phyloP scores from a whole-genome alignment of 331 rosid species.

The Telfairia occidentalis region DNA sequence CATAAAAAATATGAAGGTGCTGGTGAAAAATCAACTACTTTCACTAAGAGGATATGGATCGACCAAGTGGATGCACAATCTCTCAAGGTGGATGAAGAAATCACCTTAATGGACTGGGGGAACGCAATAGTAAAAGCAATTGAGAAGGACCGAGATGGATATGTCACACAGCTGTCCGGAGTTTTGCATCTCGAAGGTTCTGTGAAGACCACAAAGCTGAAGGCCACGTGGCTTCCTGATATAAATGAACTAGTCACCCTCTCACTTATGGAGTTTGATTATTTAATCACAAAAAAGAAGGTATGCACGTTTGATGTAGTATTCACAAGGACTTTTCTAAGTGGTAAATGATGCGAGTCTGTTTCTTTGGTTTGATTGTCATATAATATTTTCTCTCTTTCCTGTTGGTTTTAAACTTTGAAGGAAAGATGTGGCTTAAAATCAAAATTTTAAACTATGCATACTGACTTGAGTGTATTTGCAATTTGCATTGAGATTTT shows the following conservation, averaged over 20 bases:
- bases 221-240: conserved; percentile 90
- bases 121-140: conserved; percentile 70
- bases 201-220: conserved; percentile 81
- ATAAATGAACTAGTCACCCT: conserved; percentile 61
- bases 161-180: conserved; percentile 52
- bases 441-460: background rate
- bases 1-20: conserved; percentile 89
- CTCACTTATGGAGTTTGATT: conserved; percentile 69
- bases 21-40: conserved; percentile 74
- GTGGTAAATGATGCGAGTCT: background rate
- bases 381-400: background rate
- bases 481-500: background rate
- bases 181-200: conserved; percentile 90
- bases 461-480: background rate
- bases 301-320: conserved; percentile 26
- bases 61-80: conserved; percentile 65
- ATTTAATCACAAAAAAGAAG: conserved; percentile 89
- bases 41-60: conserved; percentile 53
- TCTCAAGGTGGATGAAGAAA: conserved; percentile 60
- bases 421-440: background rate
- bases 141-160: conserved; percentile 58
- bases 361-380: background rate
- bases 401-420: background rate
- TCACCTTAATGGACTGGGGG: conserved; percentile 97
- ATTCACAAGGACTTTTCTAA: background rate